Evolutionary conservation across 2,329 filamentous ascomycete species (phyloP), one percentile per base, ranked within the genome.

Genomic region (Xylaria arbuscula): DNA sequence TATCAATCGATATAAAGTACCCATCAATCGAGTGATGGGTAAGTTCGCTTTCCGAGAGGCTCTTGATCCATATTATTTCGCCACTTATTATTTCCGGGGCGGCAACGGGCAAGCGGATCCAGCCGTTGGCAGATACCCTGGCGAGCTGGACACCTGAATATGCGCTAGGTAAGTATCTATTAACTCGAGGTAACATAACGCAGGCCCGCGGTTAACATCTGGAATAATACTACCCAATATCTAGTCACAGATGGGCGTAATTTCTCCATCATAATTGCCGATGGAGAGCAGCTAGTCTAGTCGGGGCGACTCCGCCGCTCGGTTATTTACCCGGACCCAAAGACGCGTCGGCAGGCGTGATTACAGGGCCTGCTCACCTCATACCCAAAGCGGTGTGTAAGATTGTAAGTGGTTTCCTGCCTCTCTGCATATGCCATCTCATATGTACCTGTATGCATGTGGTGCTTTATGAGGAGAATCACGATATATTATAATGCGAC

Each of bases 151-250:
- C 42, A 48, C 32, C 15, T 15, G 40, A 57, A 64, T 47, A 53
- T 64, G 34, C 32, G 55, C 42, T 63, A 32, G n/a, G 15, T 11
- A n/a, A n/a, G n/a, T n/a, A n/a, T n/a, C n/a, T n/a, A 38, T 19
- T 38, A 22, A 36, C 22, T 47, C 42, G 60, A 60, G 40, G 61
- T 13, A 17, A 45, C n/a, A 17, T 54, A 55, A n/a, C 36, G 40
- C 56, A 40, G 28, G 36, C 47, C 48, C 13, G 61, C 60, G 55
- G 65, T 55, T 67, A 56, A 42, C 60, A 50, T 67, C 40, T 56
- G 3, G 40, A n/a, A 55, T 64, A 19, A 64, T 67, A 32, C 48
- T 34, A 67, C 65, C 40, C 24, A 55, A 60, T 60, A 67, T 67
- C 50, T 28, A 40, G 28, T 24, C 36, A 36, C 13, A 22, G 40